A percentile compares a stretch with the other conserved stretches of the same genome.
These are phyloP conservation scores for Adansonia digitata DNA, from an alignment of 345 rosid genomes.

Conservation along the genomic window DNA sequence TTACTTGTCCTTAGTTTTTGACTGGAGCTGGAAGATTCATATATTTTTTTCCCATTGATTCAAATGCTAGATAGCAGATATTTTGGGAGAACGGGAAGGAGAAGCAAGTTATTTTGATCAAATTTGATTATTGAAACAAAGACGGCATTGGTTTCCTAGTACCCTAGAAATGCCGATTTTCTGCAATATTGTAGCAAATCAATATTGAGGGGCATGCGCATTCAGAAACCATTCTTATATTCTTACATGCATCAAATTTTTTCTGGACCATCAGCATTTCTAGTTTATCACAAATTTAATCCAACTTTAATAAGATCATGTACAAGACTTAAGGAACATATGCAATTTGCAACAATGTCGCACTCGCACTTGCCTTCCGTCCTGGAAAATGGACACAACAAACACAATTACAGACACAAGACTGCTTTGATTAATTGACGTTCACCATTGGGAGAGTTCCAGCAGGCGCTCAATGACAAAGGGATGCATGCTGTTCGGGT, in stretches of 20 bases:
- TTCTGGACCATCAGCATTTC: constrained; percentile 15
- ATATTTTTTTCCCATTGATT: neutral
- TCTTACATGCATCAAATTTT: constrained; percentile 11
- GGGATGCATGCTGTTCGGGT: constrained; percentile 22
- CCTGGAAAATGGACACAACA: constrained; percentile 41
- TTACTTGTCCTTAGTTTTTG: neutral
- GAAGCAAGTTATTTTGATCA: neutral
- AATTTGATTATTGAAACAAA: too few relatives aligned
- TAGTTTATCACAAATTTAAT: neutral
- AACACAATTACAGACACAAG: constrained; percentile 24
- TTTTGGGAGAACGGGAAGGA: neutral
- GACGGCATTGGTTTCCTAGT: neutral
- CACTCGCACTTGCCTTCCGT: constrained; percentile 30
- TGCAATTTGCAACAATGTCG: constrained; percentile 18
- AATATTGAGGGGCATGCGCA: neutral
- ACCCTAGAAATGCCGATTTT: too few relatives aligned
- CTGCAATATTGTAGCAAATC: constrained; percentile 4
- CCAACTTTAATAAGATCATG: constrained; percentile 20
- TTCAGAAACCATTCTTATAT: neutral
- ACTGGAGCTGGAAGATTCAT: neutral
- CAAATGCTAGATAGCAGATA: neutral
- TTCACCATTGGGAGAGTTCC: neutral
- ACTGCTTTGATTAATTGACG: constrained; percentile 30
- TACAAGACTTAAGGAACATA: constrained; percentile 18
- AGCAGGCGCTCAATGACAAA: constrained; percentile 20